Conservation (phyloP, 768 basidiomycete genomes). For the Lactarius sanguifluus region DNA sequence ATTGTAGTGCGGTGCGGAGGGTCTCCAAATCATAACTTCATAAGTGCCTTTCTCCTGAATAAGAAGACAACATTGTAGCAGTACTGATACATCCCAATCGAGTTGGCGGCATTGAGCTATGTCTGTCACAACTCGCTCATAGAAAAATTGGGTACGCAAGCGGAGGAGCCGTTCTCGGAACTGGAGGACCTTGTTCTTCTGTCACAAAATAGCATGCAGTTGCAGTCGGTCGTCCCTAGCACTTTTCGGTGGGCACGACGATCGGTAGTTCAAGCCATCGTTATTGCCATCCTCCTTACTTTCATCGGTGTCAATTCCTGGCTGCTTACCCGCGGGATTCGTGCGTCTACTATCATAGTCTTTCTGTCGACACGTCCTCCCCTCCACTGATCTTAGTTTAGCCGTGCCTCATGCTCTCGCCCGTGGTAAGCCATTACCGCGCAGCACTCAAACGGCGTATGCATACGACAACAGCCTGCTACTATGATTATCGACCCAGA, state of each 20-base stretch:
- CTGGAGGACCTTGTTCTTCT: too few relatives aligned
- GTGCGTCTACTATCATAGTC: slow-evolving; percentile 38
- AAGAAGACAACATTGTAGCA: too few relatives aligned
- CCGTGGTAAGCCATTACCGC: slow-evolving; percentile 8
- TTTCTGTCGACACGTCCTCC: background rate
- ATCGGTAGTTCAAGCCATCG: slow-evolving; percentile 34
- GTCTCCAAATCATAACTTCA: too few relatives aligned
- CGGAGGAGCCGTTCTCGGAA: too few relatives aligned
- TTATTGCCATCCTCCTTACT: slow-evolving; percentile 37
- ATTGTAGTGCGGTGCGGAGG: too few relatives aligned
- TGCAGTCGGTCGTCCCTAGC: too few relatives aligned
- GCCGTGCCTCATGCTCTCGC: slow-evolving; percentile 14
- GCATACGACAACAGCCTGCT: slow-evolving; percentile 39
- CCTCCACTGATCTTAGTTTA: background rate
- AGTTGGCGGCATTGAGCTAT: too few relatives aligned
- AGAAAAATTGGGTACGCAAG: too few relatives aligned
- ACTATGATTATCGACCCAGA: slow-evolving; percentile 40
- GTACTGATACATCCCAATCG: too few relatives aligned
- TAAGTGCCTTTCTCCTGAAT: too few relatives aligned
- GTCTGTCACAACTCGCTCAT: too few relatives aligned
- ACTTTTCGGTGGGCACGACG: background rate
- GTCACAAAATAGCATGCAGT: too few relatives aligned
- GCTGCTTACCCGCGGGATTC: slow-evolving; percentile 50
- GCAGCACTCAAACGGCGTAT: background rate
- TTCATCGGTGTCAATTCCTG: slow-evolving; percentile 52